phyloP scores from a whole-genome alignment of 2,329 filamentous ascomycete species.

The Xylariaceae sp. region DNA sequence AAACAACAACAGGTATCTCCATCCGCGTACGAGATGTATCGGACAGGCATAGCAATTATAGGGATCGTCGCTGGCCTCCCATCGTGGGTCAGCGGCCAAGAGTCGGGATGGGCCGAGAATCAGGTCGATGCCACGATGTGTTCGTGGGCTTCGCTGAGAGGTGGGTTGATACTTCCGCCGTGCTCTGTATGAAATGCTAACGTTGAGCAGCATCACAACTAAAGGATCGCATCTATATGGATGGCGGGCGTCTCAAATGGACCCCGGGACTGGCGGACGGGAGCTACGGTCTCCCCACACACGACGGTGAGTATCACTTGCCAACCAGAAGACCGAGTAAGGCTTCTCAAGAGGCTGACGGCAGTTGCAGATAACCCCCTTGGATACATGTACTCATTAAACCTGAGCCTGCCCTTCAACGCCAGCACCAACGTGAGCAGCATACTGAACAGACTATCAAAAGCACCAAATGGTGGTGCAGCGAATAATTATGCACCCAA shows the following conservation, averaged over 20 bases:
- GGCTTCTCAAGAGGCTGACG: too few species aligned
- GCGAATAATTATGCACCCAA: slow-evolving; percentile 50
- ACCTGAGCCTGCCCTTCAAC: slow-evolving; percentile 53
- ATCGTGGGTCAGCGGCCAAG: slow-evolving; percentile 35
- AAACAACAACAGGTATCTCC: slow-evolving; percentile 8
- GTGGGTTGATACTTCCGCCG: too few species aligned
- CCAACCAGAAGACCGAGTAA: too few species aligned
- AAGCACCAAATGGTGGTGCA: slow-evolving; percentile 38
- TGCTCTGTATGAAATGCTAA: slow-evolving; percentile 21
- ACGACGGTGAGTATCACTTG: slow-evolving; percentile 46
- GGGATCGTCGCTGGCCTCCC: slow-evolving; percentile 27
- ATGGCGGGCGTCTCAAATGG: slow-evolving; percentile 57
- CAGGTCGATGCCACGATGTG: slow-evolving; percentile 58
- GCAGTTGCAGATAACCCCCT: slow-evolving; percentile 47
- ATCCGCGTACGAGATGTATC: slow-evolving; percentile 25
- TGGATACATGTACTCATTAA: slow-evolving; percentile 52
- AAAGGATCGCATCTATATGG: slow-evolving; percentile 58
- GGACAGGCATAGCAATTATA: slow-evolving; percentile 23
- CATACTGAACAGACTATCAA: slow-evolving; percentile 44
- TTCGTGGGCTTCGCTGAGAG: slow-evolving; percentile 44
- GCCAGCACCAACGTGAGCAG: slow-evolving; percentile 46
- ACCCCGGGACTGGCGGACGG: slow-evolving; percentile 44
- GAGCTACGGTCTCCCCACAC: slow-evolving; percentile 19
- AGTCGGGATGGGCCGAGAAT: slow-evolving; percentile 42
- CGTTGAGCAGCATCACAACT: slow-evolving; percentile 30